phyloP scores from a whole-genome alignment of 768 basidiomycete species.

The Tulasnella calospora region DNA sequence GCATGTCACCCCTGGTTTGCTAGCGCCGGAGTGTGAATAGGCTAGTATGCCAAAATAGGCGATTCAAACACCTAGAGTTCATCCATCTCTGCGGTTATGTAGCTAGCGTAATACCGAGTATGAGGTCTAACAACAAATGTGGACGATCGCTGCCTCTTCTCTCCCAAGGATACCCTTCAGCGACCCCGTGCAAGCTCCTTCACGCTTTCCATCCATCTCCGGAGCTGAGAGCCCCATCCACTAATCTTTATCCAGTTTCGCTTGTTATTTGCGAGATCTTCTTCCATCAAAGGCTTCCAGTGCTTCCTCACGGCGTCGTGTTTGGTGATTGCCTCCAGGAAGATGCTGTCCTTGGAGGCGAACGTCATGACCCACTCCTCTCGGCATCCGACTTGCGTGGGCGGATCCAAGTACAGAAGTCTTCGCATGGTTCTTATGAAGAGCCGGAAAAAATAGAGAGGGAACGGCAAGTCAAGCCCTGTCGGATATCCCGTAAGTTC shows the following conservation, averaged over 20 bases:
- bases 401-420: not conserved
- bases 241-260: not conserved
- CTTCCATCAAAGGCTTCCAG: not conserved
- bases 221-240: slow-evolving; percentile 9
- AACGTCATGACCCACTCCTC: slow-evolving; percentile 13
- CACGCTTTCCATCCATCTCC: slow-evolving; percentile 1
- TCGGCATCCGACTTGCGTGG: not conserved
- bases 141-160: no score
- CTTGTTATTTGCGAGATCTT: not conserved
- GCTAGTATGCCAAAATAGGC: no score
- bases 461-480: slow-evolving; percentile 5
- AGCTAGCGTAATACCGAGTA: no score
- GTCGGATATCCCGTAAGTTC: not conserved
- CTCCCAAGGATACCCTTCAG: not conserved
- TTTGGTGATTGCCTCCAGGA: not conserved
- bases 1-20: no score
- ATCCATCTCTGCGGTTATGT: no score
- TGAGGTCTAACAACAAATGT: no score
- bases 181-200: not conserved
- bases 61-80: no score
- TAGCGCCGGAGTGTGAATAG: no score
- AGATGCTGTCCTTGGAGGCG: not conserved
- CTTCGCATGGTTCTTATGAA: slow-evolving; percentile 7
- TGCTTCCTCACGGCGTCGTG: not conserved
- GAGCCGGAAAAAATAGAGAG: slow-evolving; percentile 1